Percentiles rank a stretch among this genome's conserved stretches.
Conservation (phyloP, 352 stramenopile genomes). For the Phytophthora meadii region DNA sequence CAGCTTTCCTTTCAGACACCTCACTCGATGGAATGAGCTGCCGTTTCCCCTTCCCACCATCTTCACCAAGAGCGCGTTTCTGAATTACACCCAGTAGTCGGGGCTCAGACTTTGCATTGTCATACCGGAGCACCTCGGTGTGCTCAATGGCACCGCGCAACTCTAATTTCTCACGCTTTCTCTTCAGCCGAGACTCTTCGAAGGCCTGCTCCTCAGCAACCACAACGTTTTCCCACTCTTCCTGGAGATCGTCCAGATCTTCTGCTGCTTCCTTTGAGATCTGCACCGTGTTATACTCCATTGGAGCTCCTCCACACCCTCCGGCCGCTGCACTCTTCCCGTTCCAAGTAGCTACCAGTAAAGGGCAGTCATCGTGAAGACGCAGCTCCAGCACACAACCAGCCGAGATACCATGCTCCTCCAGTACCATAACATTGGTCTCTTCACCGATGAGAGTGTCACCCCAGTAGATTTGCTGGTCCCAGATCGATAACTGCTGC, state of each 20-base stretch:
- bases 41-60: constrained; percentile 13
- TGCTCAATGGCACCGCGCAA: constrained; percentile 59
- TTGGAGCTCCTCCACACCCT: constrained; percentile 18
- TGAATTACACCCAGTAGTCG: constrained; percentile 67
- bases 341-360: constrained; percentile 74
- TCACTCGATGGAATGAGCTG: constrained; percentile 18
- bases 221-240: constrained; percentile 71
- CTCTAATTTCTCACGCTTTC: constrained; percentile 65
- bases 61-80: constrained; percentile 31
- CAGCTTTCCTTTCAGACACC: neutral
- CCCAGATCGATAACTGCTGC: constrained; percentile 82
- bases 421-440: constrained; percentile 71
- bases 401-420: constrained; percentile 76
- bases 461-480: constrained; percentile 82
- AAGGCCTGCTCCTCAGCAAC: constrained; percentile 68
- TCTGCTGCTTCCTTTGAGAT: constrained; percentile 87
- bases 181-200: constrained; percentile 47
- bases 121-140: constrained; percentile 70
- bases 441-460: constrained; percentile 83
- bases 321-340: constrained; percentile 52
- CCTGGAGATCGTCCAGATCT: constrained; percentile 73
- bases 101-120: constrained; percentile 44
- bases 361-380: constrained; percentile 77
- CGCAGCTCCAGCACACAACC: constrained; percentile 72
- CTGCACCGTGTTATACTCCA: constrained; percentile 83